phyloP scores from a whole-genome alignment of 1,284 basidiomycete species.

The Leccinum pachyderme region DNA sequence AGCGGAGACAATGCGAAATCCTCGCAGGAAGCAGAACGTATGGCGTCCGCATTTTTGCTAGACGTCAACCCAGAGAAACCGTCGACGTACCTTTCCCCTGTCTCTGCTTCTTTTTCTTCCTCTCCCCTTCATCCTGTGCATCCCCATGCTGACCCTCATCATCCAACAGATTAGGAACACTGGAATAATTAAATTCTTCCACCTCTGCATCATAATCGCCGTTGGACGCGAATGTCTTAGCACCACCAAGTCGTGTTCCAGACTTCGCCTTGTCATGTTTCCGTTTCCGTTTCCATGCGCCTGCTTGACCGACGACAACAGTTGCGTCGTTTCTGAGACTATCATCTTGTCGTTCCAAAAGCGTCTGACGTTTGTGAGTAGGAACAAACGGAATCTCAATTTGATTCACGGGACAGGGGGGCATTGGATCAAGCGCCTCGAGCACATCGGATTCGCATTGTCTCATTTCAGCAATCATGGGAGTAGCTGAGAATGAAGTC shows the following conservation, averaged over 20 bases:
- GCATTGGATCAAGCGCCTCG: slow-evolving; percentile 15
- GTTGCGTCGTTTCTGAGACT: slow-evolving; percentile 57
- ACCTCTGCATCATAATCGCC: slow-evolving; percentile 28
- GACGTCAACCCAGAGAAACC: slow-evolving; percentile 2
- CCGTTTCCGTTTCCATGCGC: slow-evolving; percentile 62
- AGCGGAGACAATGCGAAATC: slow-evolving; percentile 5
- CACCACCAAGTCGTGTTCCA: neutral
- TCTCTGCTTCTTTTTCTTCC: slow-evolving; percentile 50
- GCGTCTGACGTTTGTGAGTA: slow-evolving; percentile 44
- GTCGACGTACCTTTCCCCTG: slow-evolving; percentile 44
- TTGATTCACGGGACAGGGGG: slow-evolving; percentile 37
- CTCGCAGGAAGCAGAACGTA: slow-evolving; percentile 6
- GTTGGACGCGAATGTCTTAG: slow-evolving; percentile 8
- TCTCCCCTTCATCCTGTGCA: slow-evolving; percentile 34
- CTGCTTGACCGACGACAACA: slow-evolving; percentile 65
- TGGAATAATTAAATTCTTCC: slow-evolving; percentile 73
- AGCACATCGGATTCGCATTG: slow-evolving; percentile 6
- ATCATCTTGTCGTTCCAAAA: slow-evolving; percentile 16
- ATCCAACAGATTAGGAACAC: slow-evolving; percentile 78
- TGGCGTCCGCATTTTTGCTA: neutral
- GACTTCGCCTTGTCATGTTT: slow-evolving; percentile 23
- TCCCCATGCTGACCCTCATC: slow-evolving; percentile 36
- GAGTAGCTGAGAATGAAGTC: neutral
- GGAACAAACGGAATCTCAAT: slow-evolving; percentile 75
- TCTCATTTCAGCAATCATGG: slow-evolving; percentile 2